Percentiles rank a stretch among this genome's conserved stretches.
Conservation (phyloP, 306 rosid species). For the Spatholobus suberectus region DNA sequence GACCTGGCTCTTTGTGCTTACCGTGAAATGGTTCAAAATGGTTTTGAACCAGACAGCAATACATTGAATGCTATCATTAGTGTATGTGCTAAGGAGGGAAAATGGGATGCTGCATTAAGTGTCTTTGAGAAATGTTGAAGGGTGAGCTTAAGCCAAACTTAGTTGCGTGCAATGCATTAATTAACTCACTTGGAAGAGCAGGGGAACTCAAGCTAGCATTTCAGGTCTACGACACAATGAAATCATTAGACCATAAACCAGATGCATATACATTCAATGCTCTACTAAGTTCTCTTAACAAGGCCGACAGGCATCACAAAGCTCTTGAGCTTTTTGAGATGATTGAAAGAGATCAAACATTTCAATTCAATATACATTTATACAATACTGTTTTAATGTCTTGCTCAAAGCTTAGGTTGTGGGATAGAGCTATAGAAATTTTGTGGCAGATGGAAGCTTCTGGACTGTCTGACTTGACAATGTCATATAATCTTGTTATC, state of each 20-base stretch:
- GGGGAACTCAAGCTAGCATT: conserved; percentile 76
- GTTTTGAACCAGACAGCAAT: conserved; percentile 65
- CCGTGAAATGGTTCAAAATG: conserved; percentile 71
- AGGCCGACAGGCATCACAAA: conserved; percentile 57
- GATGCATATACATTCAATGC: conserved; percentile 86
- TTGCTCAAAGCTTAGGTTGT: conserved; percentile 82
- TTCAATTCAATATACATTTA: conserved; percentile 59
- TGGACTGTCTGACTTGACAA: conserved; percentile 55
- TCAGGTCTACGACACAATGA: conserved; percentile 52
- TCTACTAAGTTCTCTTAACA: conserved; percentile 64
- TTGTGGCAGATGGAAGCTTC: conserved; percentile 86
- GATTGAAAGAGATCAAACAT: conserved; percentile 50
- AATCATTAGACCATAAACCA: conserved; percentile 64
- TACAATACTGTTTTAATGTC: conserved; percentile 73
- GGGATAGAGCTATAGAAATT: conserved; percentile 79
- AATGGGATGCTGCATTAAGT: conserved; percentile 67
- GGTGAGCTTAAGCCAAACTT: conserved; percentile 63
- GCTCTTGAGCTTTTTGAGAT: conserved; percentile 72
- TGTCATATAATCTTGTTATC: conserved; percentile 79
- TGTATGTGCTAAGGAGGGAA: conserved; percentile 76
- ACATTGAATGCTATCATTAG: conserved; percentile 71
- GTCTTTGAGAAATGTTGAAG: conserved; percentile 69
- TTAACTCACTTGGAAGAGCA: conserved; percentile 79
- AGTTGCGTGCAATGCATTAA: conserved; percentile 73
- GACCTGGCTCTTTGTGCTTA: conserved; percentile 85